Evolutionary conservation across 2,329 filamentous ascomycete species (phyloP).

Genomic region (Pseudogymnoascus sp.): DNA sequence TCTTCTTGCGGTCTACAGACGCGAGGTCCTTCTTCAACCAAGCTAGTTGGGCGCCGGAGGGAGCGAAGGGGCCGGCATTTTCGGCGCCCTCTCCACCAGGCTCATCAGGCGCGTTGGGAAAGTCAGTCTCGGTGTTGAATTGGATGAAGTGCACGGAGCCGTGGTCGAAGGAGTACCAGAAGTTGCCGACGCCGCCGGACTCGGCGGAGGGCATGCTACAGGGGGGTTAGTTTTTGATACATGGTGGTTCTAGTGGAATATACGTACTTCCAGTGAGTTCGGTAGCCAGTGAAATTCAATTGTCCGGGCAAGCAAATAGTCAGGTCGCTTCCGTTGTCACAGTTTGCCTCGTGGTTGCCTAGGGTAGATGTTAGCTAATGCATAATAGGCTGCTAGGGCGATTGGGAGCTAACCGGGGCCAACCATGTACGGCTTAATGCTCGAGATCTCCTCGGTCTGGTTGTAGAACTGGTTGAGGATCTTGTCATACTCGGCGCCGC

Average conservation of each 20-base stretch:
- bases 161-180: conserved; percentile 46
- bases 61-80: conserved; percentile 42
- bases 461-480: conserved; percentile 50
- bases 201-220: conserved; percentile 42
- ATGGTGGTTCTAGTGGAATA: conserved; percentile 10
- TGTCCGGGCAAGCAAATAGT: conserved; percentile 44
- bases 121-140: conserved; percentile 48
- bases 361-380: conserved; percentile 40
- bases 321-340: conserved; percentile 37
- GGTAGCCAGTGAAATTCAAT: conserved; percentile 50
- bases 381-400: conserved; percentile 30
- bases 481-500: conserved; percentile 35
- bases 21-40: conserved; percentile 31
- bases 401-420: conserved; percentile 17
- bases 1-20: conserved; percentile 32
- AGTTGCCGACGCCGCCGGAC: conserved; percentile 40
- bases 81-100: conserved; percentile 27
- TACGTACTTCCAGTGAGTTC: conserved; percentile 23
- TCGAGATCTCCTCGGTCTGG: conserved; percentile 45
- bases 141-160: conserved; percentile 34
- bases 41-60: conserved; percentile 35
- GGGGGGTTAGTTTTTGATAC: conserved; percentile 31
- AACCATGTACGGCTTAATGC: conserved; percentile 48
- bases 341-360: conserved; percentile 52
- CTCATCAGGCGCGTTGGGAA: conserved; percentile 41